These are phyloP conservation scores for Moelleriella libera DNA, from an alignment of 2,329 filamentous ascomycete species.

Conservation along the genomic window DNA sequence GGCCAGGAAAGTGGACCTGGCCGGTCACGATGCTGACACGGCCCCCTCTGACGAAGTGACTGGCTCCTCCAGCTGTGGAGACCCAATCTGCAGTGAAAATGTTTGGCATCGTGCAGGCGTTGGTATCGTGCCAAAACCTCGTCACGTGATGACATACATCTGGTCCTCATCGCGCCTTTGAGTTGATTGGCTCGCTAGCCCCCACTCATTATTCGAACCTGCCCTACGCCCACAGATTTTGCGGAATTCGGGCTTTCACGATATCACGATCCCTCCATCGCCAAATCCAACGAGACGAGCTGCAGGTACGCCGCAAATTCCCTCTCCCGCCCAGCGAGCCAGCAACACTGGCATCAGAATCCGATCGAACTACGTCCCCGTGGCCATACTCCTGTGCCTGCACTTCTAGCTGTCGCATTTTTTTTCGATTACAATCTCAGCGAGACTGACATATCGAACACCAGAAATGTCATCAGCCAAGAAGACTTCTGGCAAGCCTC, in stretches of 20 bases:
- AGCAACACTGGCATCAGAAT: neutral
- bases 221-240: conserved; percentile 29
- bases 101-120: conserved; percentile 1
- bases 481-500: conserved; percentile 24
- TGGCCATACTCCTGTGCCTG: neutral
- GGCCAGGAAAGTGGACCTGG: conserved; percentile 1
- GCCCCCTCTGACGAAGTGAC: neutral
- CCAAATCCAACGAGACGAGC: conserved; percentile 25
- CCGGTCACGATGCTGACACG: neutral
- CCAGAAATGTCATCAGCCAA: conserved; percentile 28
- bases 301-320: conserved; percentile 22
- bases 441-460: conserved; percentile 1
- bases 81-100: neutral
- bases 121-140: neutral
- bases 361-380: neutral
- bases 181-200: conserved; percentile 22
- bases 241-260: conserved; percentile 23
- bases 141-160: conserved; percentile 12
- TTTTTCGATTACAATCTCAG: neutral
- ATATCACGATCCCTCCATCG: conserved; percentile 16
- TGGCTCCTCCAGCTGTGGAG: neutral
- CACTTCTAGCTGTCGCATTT: neutral
- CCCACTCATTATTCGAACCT: conserved; percentile 19
- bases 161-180: conserved; percentile 2
- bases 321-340: conserved; percentile 6